Evolutionary conservation across 257 asterid genomes (phyloP).

Genomic region (Plantago major): DNA sequence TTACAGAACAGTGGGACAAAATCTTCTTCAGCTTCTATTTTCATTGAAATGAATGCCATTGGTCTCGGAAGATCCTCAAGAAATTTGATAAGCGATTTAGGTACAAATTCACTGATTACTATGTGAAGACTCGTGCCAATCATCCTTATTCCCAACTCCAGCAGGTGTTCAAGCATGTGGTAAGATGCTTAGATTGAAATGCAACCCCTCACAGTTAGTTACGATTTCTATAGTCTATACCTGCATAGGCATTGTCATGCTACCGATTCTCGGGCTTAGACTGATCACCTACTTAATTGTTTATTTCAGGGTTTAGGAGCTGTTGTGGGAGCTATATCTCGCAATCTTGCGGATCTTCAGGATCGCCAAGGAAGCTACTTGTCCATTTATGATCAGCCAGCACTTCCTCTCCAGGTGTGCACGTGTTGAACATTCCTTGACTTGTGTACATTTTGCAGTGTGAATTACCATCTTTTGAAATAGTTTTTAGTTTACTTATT

Average conservation of each 20-base stretch:
- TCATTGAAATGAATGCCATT: conserved; percentile 85
- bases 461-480: not conserved
- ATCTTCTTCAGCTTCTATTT: conserved; percentile 83
- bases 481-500: conserved; percentile 19
- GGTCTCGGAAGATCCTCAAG: conserved; percentile 95
- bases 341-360: conserved; percentile 93
- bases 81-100: conserved; percentile 92
- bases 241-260: not conserved
- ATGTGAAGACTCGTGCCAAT: conserved; percentile 93
- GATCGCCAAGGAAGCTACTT: conserved; percentile 96
- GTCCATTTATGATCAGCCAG: conserved; percentile 89
- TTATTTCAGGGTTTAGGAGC: conserved; percentile 89
- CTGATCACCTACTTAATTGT: conserved; percentile 8
- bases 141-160: conserved; percentile 99
- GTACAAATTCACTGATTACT: conserved; percentile 85
- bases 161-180: conserved; percentile 99
- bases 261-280: not conserved
- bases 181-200: conserved; percentile 34
- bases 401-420: conserved; percentile 72
- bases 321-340: conserved; percentile 97
- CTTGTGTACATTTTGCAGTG: not conserved
- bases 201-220: no score
- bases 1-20: conserved; percentile 80
- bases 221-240: not conserved
- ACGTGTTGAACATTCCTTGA: conserved; percentile 11